Evolutionary conservation across 805 yeast species (phyloP), one percentile per base, ranked within the genome.

Genomic region (Myxozyma lipomycoides): DNA sequence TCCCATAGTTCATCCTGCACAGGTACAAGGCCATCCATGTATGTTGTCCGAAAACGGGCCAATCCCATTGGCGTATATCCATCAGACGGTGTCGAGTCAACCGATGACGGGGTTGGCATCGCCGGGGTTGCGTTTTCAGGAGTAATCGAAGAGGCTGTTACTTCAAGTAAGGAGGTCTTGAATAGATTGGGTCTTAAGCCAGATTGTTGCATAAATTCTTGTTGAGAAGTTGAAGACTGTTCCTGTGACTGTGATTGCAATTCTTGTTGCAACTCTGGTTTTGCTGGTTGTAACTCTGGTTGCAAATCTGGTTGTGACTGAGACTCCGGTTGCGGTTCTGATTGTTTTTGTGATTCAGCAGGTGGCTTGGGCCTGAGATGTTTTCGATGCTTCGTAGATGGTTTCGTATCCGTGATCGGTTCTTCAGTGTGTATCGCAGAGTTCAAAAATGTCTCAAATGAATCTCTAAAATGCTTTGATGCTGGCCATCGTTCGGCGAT

Each of bases 401-500:
- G n/a, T 40, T 40, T 37, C 22, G n/a, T 40, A 1, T 38, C 43
- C 5, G 52, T 19, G 9, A 30, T 24, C 17, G 48, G 43, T 6
- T 40, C 53, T 7, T 46, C 45, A 10, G 55, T 51, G 36, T 53
- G 54, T 21, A 53, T 50, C 10, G 58, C 55, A 1, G 55, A 39
- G 30, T 52, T 52, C n/a, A 51, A 5, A 28, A 40, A 54, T 2
- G 56, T 17, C 32, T 54, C 56, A 35, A 54, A 54, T 18, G 56
- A 47, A 26, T 54, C 58, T 24, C 52, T 34, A 34, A 54, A 54
- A 43, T 52, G 55, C 34, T 54, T 54, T 22, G 58, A 47, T 3
- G 56, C 49, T 3, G 56, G 52, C 58, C 58, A 54, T 4, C 58
- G 58, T 40, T 54, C 56, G 19, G 56, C 56, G 25, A 54, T 54